Base-by-base conservation (phyloP, 2,329 filamentous ascomycete species). In the Talaromyces sp. region DNA sequence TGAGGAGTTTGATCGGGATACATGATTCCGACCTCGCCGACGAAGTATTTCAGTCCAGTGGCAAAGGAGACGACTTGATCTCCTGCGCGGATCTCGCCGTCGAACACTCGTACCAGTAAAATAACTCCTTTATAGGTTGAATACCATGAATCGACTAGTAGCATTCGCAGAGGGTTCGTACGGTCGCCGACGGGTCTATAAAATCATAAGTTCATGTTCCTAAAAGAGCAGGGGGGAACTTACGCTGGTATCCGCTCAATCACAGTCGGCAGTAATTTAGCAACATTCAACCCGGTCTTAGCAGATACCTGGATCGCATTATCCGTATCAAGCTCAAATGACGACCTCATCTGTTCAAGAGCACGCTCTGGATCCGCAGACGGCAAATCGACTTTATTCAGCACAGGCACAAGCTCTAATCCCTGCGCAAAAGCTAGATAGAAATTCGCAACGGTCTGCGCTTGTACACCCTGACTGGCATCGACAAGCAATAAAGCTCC, bases 71-170 rank as follows among this genome's bases (percentile, higher is more conserved):
- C 81, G n/a, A 99, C 81, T 45, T 90, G 88, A 73, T 98, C 93
- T 4, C 95, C 95, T 0, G 93, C 87, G 65, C 85, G 87, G 68
- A 99, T 84, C 60, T 87, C 86, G 11, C 95, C 95, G 69, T 98
- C 93, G 72, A 99, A 99, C 19, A 99, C 83, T 11, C 95, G 85
- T 13, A 99, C 93, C 7, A 99, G 84, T 60, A 97, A 84, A 62
- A 98, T 90, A 41, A 99, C 95, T 13, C 95, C 95, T 69, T 93
- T 90, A 78, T 97, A 99, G 67, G 90, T 93, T 74, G 97, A 93
- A 76, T 99, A 99, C 95, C 95, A 99, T 24, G 93, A 97, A 78
- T 99, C 95, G 33, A 99, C 93, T 14, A 99, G 87, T 57, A 99
- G 82, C 79, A 98, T 85, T 66, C 91, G 89, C 64, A 97, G 78